Evolutionary conservation across 1,284 basidiomycete species (phyloP).

Genomic region (Bjerkandera adusta): DNA sequence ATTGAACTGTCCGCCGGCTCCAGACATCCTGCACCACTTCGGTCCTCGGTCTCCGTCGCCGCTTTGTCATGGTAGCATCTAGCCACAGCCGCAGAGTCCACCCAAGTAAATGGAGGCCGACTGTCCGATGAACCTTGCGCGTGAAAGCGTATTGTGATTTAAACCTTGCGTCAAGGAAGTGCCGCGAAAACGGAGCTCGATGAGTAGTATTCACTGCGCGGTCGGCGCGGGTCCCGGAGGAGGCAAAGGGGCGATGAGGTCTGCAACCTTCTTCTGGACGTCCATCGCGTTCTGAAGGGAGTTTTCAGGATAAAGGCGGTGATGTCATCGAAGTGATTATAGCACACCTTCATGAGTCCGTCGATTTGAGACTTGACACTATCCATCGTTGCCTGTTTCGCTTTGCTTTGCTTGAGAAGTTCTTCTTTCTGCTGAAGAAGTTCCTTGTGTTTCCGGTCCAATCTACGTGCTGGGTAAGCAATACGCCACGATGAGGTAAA

Average conservation of each 20-base stretch:
- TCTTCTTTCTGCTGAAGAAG: slow-evolving; percentile 67
- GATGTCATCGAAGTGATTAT: neutral
- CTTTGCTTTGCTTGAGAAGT: slow-evolving; percentile 68
- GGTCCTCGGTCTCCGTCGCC: too few relatives aligned
- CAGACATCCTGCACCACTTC: too few relatives aligned
- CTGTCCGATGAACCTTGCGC: too few relatives aligned
- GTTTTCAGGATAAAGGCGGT: neutral
- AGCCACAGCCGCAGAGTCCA: too few relatives aligned
- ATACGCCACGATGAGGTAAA: slow-evolving; percentile 14
- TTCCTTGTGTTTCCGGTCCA: slow-evolving; percentile 66
- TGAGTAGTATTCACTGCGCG: too few relatives aligned
- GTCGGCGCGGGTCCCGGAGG: too few relatives aligned
- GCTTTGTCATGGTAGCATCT: too few relatives aligned
- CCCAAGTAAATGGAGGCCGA: too few relatives aligned
- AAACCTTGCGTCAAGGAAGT: too few relatives aligned
- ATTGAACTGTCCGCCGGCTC: too few relatives aligned
- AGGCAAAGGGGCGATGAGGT: slow-evolving; percentile 38
- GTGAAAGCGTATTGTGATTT: neutral
- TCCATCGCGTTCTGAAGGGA: slow-evolving; percentile 58
- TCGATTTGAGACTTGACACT: slow-evolving; percentile 73
- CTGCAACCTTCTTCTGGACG: slow-evolving; percentile 71
- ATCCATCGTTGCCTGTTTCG: slow-evolving; percentile 65
- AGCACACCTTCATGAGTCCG: slow-evolving; percentile 61
- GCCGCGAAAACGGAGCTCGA: too few relatives aligned
- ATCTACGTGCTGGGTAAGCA: slow-evolving; percentile 36